Conservation (phyloP, 2,329 filamentous ascomycete species). For the Paecilomyces formosus region DNA sequence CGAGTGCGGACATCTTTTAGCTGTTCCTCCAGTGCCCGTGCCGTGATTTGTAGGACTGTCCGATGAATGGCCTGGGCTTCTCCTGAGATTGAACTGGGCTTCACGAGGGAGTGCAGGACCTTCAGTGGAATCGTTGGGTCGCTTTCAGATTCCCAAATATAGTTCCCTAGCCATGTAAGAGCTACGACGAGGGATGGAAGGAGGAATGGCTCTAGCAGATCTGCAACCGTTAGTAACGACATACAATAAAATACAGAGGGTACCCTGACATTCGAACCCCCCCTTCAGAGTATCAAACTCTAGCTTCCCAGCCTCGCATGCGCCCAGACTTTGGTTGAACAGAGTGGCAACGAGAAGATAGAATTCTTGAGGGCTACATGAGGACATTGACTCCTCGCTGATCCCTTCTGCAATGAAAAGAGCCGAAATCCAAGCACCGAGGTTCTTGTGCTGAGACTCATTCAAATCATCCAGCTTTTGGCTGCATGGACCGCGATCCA, state of each 20-base stretch:
- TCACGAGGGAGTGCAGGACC: conserved; percentile 50
- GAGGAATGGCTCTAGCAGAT: conserved; percentile 57
- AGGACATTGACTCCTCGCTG: conserved; percentile 57
- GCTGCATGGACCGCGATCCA: conserved; percentile 40
- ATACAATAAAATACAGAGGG: not conserved
- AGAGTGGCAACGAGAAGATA: conserved; percentile 56
- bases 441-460: conserved; percentile 49
- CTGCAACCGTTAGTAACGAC: conserved; percentile 22
- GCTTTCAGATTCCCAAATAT: conserved; percentile 44
- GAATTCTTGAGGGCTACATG: conserved; percentile 58
- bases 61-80: conserved; percentile 56
- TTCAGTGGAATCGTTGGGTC: conserved; percentile 48
- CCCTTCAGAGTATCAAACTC: conserved; percentile 53
- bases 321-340: conserved; percentile 54
- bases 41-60: conserved; percentile 51
- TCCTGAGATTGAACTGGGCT: conserved; percentile 49
- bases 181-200: conserved; percentile 54
- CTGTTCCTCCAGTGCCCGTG: conserved; percentile 43
- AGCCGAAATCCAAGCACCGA: conserved; percentile 54
- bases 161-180: conserved; percentile 51
- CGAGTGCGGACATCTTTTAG: conserved; percentile 45
- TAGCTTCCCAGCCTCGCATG: conserved; percentile 49
- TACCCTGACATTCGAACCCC: conserved; percentile 51
- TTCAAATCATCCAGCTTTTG: conserved; percentile 45
- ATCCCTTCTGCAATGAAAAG: conserved; percentile 57